Conservation (phyloP, 148 eudicot genomes). For the Camellia granthamiana region DNA sequence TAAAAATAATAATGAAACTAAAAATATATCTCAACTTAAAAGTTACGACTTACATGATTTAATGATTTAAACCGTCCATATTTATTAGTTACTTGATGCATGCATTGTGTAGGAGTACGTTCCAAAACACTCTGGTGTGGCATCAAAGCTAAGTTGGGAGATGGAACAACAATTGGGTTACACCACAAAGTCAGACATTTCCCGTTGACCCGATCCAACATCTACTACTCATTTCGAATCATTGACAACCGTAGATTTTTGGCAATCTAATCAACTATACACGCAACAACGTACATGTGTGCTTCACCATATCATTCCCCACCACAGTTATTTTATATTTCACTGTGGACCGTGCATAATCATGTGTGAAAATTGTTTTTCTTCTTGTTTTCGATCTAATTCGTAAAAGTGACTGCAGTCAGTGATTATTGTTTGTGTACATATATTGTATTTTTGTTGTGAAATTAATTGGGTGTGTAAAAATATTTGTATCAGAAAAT, state of each 20-base stretch:
- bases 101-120: slow-evolving; percentile 56
- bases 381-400: not conserved
- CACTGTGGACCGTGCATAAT: not conserved
- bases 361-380: not conserved
- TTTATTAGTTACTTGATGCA: not conserved
- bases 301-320: not conserved
- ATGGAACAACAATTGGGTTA: slow-evolving; percentile 81
- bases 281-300: not conserved
- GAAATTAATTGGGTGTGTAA: not conserved
- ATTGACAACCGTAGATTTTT: not conserved
- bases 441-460: not conserved
- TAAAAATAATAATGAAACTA: too few species aligned
- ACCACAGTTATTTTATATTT: not conserved
- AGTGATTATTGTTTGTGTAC: not conserved
- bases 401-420: not conserved
- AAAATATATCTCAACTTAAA: too few species aligned
- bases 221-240: not conserved
- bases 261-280: not conserved
- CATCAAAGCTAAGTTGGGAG: slow-evolving; percentile 73
- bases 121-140: slow-evolving; percentile 49
- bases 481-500: not conserved
- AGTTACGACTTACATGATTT: not conserved
- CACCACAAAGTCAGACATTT: slow-evolving; percentile 53
- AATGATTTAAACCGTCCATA: not conserved
- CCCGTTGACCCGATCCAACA: slow-evolving; percentile 47